These are phyloP conservation scores for Adansonia digitata DNA, from an alignment of 345 rosid species.

Conservation along the genomic window DNA sequence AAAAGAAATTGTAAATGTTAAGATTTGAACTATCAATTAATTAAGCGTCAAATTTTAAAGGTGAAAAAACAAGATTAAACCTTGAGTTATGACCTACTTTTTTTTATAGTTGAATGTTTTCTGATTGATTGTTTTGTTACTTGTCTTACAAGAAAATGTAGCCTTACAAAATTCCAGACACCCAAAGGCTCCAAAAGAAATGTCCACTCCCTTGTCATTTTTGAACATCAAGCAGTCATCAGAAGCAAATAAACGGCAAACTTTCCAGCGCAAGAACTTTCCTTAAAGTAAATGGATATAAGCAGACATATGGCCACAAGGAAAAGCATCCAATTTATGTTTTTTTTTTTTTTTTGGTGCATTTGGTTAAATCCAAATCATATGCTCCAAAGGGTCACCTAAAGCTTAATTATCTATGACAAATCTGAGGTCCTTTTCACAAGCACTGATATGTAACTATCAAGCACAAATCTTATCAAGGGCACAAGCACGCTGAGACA, in stretches of 20 bases:
- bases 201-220: neutral
- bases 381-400: neutral
- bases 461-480: neutral
- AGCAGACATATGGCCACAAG: neutral
- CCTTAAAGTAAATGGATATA: neutral
- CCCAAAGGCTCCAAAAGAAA: neutral
- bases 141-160: neutral
- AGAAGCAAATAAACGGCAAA: neutral
- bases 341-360: neutral
- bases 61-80: neutral
- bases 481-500: neutral
- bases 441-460: neutral
- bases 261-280: neutral
- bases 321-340: neutral
- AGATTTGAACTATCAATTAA: no score
- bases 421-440: neutral
- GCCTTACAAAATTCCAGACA: neutral
- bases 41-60: no score
- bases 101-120: neutral
- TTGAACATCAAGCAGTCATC: neutral
- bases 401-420: neutral
- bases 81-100: neutral
- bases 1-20: no score
- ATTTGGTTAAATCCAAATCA: constrained; percentile 7
- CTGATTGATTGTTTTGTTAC: neutral